Base-by-base conservation (phyloP, 345 rosid genomes). In the Eucalyptus grandis region DNA sequence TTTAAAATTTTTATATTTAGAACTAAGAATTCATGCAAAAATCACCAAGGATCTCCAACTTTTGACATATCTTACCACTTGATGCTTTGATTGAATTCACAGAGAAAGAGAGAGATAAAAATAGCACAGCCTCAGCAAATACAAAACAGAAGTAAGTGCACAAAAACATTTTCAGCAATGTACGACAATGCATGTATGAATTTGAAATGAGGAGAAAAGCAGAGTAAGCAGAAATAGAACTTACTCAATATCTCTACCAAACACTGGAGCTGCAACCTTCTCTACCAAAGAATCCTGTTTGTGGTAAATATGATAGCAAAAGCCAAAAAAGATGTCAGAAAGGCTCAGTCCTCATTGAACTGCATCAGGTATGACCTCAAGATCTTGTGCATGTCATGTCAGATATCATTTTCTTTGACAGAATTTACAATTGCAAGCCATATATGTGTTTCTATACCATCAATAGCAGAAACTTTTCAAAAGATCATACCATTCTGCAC, bases 281-380 rank as follows among this genome's bases (percentile, higher is more conserved):
- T 93, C 96, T 58, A 93, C 93, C 91, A 95, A 93, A 88, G 96
- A 90, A 31, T 96, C 99, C 99, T 97, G 96, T 89, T 89, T 86
- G 91, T 60, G 86, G 90, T 88, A 50, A 91, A 90, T 47, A 77
- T 37, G 40, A 72, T 34, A 69, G 62, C 60, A 81, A 30, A 87
- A 90, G 82, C 50, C 65, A 65, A 67, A 72, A 60, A 40, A 88
- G 47, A 77, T 21, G 83, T 86, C 40, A 47, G 56, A 47, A 85
- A 86, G 27, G 46, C 46, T 72, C 46, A 72, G 46, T 72, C 22
- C 27, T 37, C 47, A 77, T 37, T 21, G 30, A 77, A 40, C 44
- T 34, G 46, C 46, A 11, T 37, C 47, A 37, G 83, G 83, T 77
- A 77, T 40, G 30, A 37, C 83, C 83, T 77, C 47, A 40, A 77